Evolutionary conservation across 2,329 filamentous ascomycete genomes (phyloP), one percentile per base, ranked within the genome.

Genomic region (Aspergillus brasiliensis): DNA sequence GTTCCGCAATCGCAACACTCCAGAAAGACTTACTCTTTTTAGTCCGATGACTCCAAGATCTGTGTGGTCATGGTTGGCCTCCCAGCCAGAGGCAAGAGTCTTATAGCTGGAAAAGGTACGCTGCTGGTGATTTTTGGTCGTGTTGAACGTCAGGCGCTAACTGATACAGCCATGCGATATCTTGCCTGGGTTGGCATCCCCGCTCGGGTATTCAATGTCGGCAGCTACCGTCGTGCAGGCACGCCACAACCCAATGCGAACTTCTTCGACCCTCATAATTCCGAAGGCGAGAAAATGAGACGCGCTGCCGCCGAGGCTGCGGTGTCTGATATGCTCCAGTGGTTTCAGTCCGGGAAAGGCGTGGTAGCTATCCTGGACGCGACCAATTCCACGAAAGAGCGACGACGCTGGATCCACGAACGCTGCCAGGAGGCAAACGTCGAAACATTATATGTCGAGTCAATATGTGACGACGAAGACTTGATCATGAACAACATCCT

Each of bases 41-140:
- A 96, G 91, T 91, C 91, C 70, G 94, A 98, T 82, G 92, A 97
- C 78, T 94, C 91, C 62, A 91, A 91, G 77, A 96, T 99, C 81
- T 98, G 94, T 78, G 93, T 99, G 65, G 92, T 99, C 71, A 98
- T 99, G 95, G 95, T 99, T 62, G 95, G 95, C 67, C 84, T 99
- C 74, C 95, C 95, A 57, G 95, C 95, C 62, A 85, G 95, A 69
- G 95, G 95, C 73, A 99, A 99, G 85, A 97, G 92, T 81, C 87
- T 97, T 77, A 98, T 99, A 75, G 94, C 95, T 68, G 92, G 96
- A 73, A 97, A 97, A 86, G 92, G 93, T 95, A 82, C 72, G 81
- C 75, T 58, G n/a, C 21, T 15, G 27, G 10, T 27, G 10, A 40
- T 51, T 49, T 23, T 17, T n/a, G n/a, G 25, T 3, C 8, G 17